phyloP scores from a whole-genome alignment of 2,329 filamentous ascomycete genomes.

The Cercospora sesami region DNA sequence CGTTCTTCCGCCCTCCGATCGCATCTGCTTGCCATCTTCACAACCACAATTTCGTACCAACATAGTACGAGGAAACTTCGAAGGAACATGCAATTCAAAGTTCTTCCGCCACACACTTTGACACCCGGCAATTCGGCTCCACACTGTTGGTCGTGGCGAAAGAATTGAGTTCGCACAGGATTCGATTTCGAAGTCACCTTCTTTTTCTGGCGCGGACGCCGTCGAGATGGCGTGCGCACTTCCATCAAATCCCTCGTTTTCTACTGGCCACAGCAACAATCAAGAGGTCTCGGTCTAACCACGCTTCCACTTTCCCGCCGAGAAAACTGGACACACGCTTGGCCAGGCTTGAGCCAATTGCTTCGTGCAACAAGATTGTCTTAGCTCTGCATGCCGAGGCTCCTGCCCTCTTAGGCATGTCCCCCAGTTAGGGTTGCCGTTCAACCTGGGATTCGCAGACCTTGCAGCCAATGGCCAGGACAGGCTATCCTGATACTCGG shows the following conservation, averaged over 20 bases:
- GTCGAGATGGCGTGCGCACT: background rate
- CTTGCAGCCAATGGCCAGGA: background rate
- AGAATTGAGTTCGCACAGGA: slow-evolving; percentile 24
- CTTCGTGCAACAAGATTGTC: slow-evolving; percentile 4
- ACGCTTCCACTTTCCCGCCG: background rate
- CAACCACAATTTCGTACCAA: too few relatives aligned
- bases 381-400: slow-evolving; percentile 5
- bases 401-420: background rate
- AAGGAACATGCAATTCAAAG: background rate
- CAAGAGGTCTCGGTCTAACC: background rate
- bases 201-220: background rate
- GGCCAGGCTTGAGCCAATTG: slow-evolving; percentile 4
- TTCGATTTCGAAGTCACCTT: slow-evolving; percentile 7
- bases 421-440: background rate
- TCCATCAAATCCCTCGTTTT: background rate
- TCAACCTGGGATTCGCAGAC: background rate
- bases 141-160: slow-evolving; percentile 29
- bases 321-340: slow-evolving; percentile 1
- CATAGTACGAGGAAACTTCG: background rate
- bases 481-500: background rate
- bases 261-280: background rate
- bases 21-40: background rate
- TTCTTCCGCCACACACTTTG: background rate
- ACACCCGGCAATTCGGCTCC: background rate
- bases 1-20: background rate